Percentiles rank a stretch among this genome's conserved stretches.
phyloP scores from a whole-genome alignment of 2,329 filamentous ascomycete genomes.

The Teratosphaeria destructans region DNA sequence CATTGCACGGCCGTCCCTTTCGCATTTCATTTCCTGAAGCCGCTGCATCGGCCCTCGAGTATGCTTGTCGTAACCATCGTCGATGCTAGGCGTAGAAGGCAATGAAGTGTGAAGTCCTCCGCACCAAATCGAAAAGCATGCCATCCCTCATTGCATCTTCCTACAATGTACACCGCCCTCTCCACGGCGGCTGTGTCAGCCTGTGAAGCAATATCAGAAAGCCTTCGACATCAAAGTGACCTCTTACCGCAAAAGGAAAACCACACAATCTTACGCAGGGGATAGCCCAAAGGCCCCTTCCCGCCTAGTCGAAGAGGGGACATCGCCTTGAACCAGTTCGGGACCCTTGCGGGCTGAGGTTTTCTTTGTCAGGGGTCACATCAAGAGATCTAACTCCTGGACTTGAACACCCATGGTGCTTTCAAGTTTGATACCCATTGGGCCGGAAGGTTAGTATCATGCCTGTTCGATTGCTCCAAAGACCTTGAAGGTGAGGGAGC shows the following conservation, averaged over 20 bases:
- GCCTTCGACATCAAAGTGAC: not conserved
- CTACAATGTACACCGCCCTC: too few species aligned
- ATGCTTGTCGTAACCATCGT: too few species aligned
- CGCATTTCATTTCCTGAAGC: too few species aligned
- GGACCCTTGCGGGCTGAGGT: not conserved
- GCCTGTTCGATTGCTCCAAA: not conserved
- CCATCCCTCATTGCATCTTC: too few species aligned
- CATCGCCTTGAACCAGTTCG: not conserved
- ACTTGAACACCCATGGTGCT: not conserved
- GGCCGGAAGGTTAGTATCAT: not conserved
- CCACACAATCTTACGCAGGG: not conserved
- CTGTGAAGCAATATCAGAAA: too few species aligned
- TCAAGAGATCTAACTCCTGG: not conserved
- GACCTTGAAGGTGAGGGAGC: too few species aligned
- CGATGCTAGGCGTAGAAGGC: too few species aligned
- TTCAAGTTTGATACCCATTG: not conserved
- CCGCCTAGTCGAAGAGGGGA: not conserved
- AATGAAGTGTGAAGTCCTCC: too few species aligned
- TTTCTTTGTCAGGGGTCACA: not conserved
- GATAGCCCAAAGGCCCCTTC: not conserved
- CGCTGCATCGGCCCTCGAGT: too few species aligned
- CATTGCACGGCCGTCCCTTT: not conserved
- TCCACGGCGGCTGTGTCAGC: too few species aligned
- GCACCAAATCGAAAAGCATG: too few species aligned
- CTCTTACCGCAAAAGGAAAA: not conserved